Base-by-base conservation (phyloP, 805 yeast species). In the Kuraishia cidri region DNA sequence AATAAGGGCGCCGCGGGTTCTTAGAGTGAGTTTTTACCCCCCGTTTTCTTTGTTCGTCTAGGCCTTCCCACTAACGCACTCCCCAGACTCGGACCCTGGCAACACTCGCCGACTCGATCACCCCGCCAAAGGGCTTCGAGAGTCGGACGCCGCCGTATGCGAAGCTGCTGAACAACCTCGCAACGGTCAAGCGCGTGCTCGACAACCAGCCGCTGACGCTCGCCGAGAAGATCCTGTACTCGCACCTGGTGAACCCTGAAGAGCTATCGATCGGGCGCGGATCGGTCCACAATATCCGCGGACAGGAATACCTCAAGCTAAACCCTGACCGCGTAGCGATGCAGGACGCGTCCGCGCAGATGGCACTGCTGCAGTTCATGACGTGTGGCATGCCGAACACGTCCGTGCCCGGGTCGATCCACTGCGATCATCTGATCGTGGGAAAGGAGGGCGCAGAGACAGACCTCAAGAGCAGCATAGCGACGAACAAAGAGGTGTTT, bases 301-400 rank as follows among this genome's bases (percentile, higher is more conserved):
- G 97, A 56, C 73, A 76, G 37, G 80, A 92, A 31, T 90, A 90
- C 66, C 72, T 88, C 62, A 90, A 90, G 66, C 73, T 90, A 57
- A 80, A 94, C 65, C 97, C 97, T 35, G 97, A 88, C 62, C 78
- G 97, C 62, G 97, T 90, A 40, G 97, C 97, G 31, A 87, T 95
- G 82, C 97, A 88, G 70, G 97, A 88, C 69, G 97, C 97, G 37
- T 86, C 96, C 37, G 97, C 97, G 37, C 97, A 88, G 69, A 88
- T 88, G 97, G 96, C 97, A 36, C 74, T 88, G 47, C 69, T 88
- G 54, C 97, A 88, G 69, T 88, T 88, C 62, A 87, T 87, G 94
- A 82, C 95, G 40, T 94, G 95, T 48, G 95, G 94, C 52, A 66
- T 87, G 75, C 80, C 84, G 41, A 72, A 76, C 54, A 94, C 88